Percentiles rank a stretch among this genome's conserved stretches.
phyloP scores from a whole-genome alignment of 805 yeast species.

The Pichia deserticola region DNA sequence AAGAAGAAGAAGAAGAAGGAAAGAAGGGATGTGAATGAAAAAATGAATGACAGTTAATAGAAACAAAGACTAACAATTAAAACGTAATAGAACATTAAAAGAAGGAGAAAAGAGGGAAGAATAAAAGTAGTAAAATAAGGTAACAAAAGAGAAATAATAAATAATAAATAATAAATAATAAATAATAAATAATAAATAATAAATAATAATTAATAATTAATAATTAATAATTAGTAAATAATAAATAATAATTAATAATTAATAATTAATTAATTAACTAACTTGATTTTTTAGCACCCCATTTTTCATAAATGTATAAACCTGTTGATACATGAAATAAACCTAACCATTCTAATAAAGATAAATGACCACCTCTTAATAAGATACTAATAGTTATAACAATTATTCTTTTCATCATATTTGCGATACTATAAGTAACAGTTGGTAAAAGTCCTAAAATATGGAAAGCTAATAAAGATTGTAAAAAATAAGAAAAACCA shows the following conservation, averaged over 20 bases:
- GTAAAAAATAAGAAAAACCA: constrained; percentile 72
- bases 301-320: constrained; percentile 54
- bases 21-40: neutral
- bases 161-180: too few relatives aligned
- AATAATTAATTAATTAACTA: too few relatives aligned
- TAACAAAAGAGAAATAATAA: neutral
- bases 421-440: constrained; percentile 78
- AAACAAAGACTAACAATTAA: neutral
- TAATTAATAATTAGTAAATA: too few relatives aligned
- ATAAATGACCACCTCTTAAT: constrained; percentile 45
- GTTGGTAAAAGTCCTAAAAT: constrained; percentile 76
- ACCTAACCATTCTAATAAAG: constrained; percentile 42
- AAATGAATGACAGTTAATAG: neutral
- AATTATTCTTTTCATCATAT: constrained; percentile 82
- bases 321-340: constrained; percentile 47
- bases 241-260: too few relatives aligned
- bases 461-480: constrained; percentile 75
- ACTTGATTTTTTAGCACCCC: constrained; percentile 31
- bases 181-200: too few relatives aligned
- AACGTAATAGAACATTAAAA: too few relatives aligned
- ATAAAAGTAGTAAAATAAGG: neutral
- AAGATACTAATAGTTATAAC: constrained; percentile 73
- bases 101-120: neutral
- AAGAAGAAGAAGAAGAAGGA: neutral
- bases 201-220: too few relatives aligned